A percentile compares a stretch with the other conserved stretches of the same genome.
Conservation (phyloP, 257 asterid genomes). For the Lantana camara region DNA sequence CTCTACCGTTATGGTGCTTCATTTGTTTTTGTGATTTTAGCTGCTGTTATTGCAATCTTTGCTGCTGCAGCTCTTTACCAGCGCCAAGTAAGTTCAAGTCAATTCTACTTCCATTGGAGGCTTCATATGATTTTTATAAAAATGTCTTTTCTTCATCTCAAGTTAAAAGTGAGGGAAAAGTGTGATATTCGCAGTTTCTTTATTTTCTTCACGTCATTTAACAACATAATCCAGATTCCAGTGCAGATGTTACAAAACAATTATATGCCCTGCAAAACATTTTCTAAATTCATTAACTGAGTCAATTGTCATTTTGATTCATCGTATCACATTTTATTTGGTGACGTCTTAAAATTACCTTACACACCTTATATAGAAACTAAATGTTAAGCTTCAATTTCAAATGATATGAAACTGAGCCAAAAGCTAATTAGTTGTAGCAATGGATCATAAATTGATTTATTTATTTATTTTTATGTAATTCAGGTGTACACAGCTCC, state of each 20-base stretch:
- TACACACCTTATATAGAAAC: not conserved
- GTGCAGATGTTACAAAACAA: not conserved
- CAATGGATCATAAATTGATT: no score
- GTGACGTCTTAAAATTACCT: not conserved
- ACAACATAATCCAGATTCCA: not conserved
- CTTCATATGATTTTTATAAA: not conserved
- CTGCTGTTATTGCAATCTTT: conserved; percentile 54
- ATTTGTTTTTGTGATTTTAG: conserved; percentile 45
- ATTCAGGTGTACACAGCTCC: conserved; percentile 63
- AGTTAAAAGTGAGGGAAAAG: not conserved
- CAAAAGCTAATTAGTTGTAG: no score
- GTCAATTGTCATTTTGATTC: not conserved
- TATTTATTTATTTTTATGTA: no score
- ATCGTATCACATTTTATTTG: no score
- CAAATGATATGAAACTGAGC: no score
- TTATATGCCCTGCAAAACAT: not conserved
- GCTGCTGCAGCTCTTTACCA: conserved; percentile 66
- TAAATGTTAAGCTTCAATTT: no score
- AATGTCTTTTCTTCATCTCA: not conserved
- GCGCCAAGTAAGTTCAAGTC: conserved; percentile 62
- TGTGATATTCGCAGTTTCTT: not conserved
- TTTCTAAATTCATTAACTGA: not conserved
- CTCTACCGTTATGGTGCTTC: conserved; percentile 66
- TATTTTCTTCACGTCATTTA: not conserved
- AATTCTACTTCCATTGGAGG: conserved; percentile 1